Conservation (phyloP, 2,329 filamentous ascomycete species). For the Aspergillus sclerotialis region DNA sequence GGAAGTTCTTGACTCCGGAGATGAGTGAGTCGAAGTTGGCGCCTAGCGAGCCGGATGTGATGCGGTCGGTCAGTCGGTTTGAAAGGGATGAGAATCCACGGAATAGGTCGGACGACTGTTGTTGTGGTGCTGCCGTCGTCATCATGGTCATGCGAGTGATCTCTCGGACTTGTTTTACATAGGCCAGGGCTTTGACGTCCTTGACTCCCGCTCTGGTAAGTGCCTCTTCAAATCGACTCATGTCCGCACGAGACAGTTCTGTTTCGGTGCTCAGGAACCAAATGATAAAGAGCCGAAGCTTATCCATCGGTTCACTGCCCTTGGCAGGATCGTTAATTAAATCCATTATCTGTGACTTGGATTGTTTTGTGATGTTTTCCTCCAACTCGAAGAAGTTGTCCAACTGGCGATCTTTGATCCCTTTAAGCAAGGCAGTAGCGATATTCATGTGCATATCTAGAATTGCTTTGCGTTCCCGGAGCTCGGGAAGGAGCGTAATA, state of each 20-base stretch:
- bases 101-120: slow-evolving; percentile 65
- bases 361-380: slow-evolving; percentile 85
- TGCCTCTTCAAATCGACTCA: slow-evolving; percentile 79
- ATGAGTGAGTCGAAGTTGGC: slow-evolving; percentile 91
- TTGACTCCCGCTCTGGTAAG: slow-evolving; percentile 64
- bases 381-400: slow-evolving; percentile 96
- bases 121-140: slow-evolving; percentile 66
- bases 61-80: slow-evolving; percentile 82
- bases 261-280: slow-evolving; percentile 94
- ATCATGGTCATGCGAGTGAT: slow-evolving; percentile 98
- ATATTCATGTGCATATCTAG: slow-evolving; percentile 99
- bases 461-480: slow-evolving; percentile 84
- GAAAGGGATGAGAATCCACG: slow-evolving; percentile 88
- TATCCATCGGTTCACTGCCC: slow-evolving; percentile 78
- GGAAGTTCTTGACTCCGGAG: slow-evolving; percentile 93
- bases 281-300: slow-evolving; percentile 89
- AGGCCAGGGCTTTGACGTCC: slow-evolving; percentile 71
- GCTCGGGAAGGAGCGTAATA: slow-evolving; percentile 84
- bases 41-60: slow-evolving; percentile 82
- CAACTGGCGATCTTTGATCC: slow-evolving; percentile 89
- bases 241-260: slow-evolving; percentile 73
- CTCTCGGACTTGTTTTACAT: slow-evolving; percentile 84
- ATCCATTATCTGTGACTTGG: slow-evolving; percentile 80
- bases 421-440: slow-evolving; percentile 67
- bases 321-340: slow-evolving; percentile 74